A percentile compares a stretch with the other conserved stretches of the same genome.
Evolutionary conservation across 2,329 filamentous ascomycete species (phyloP).

Genomic region (Endoconidiophora laricicola): DNA sequence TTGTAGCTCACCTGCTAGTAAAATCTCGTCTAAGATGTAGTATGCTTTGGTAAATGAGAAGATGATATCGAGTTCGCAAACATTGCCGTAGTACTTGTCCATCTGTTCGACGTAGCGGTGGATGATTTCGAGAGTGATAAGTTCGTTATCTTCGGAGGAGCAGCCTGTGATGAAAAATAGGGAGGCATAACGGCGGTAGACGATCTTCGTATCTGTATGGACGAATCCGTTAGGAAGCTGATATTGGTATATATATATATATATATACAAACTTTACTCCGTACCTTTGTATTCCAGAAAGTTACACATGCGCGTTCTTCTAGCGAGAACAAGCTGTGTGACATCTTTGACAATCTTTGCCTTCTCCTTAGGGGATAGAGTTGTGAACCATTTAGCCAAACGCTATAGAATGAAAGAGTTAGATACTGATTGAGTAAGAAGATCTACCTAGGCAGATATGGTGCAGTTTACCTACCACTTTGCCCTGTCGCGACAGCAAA

Average conservation of each 20-base stretch:
- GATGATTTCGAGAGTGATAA: conserved; percentile 96
- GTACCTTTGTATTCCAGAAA: conserved; percentile 97
- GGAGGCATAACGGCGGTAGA: conserved; percentile 95
- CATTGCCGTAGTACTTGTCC: conserved; percentile 99
- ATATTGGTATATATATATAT: neutral
- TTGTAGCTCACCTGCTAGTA: conserved; percentile 90
- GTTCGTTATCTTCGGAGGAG: conserved; percentile 91
- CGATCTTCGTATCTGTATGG: conserved; percentile 77
- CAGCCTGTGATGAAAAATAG: conserved; percentile 98
- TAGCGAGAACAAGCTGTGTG: conserved; percentile 86
- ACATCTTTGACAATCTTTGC: conserved; percentile 99
- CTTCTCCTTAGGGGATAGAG: conserved; percentile 92
- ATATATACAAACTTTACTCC: conserved; percentile 10
- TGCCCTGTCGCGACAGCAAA: conserved; percentile 92
- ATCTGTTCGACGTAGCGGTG: conserved; percentile 99
- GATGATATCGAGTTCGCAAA: conserved; percentile 98
- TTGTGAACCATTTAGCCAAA: conserved; percentile 98
- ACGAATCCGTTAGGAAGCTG: neutral
- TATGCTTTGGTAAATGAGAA: conserved; percentile 99
- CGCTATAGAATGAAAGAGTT: conserved; percentile 42
- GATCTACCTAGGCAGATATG: neutral
- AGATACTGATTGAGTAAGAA: neutral
- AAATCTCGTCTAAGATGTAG: conserved; percentile 92
- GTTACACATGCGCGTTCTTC: conserved; percentile 98
- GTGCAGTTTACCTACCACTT: conserved; percentile 58